phyloP scores from a whole-genome alignment of 1,284 basidiomycete species.

The Jaminaea rosea region DNA sequence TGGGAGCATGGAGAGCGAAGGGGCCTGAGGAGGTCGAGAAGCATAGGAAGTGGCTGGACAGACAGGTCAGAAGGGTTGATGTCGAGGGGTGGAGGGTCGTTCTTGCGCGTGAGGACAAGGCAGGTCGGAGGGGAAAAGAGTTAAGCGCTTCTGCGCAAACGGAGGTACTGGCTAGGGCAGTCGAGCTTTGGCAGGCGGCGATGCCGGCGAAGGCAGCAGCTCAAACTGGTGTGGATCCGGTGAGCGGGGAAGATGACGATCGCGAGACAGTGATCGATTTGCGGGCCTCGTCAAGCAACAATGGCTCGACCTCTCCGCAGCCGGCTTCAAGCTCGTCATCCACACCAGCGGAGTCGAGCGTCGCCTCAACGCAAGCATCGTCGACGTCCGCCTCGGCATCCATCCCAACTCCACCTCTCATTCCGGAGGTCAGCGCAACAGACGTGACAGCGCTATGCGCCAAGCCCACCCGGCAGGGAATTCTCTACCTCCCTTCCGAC shows the following conservation, averaged over 20 bases:
- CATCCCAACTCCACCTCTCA: background rate
- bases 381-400: background rate
- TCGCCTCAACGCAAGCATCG: background rate
- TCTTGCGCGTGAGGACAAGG: background rate
- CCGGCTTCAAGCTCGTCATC: background rate
- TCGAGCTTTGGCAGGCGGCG: constrained; percentile 24
- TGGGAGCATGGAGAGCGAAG: constrained; percentile 71
- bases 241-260: too few relatives aligned
- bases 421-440: constrained; percentile 21
- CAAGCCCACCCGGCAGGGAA: constrained; percentile 71
- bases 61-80: constrained; percentile 68
- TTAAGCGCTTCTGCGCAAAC: background rate
- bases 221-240: background rate
- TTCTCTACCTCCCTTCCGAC: constrained; percentile 68
- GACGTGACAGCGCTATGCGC: constrained; percentile 54
- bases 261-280: too few relatives aligned
- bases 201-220: constrained; percentile 1
- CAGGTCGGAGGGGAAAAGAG: background rate
- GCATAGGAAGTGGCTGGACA: constrained; percentile 61
- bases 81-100: constrained; percentile 69
- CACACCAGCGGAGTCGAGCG: background rate
- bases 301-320: background rate
- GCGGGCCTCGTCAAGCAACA: too few relatives aligned
- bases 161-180: constrained; percentile 11
- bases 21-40: constrained; percentile 81